These are phyloP conservation scores for Sporobolomyces roseus DNA, from an alignment of 768 basidiomycete species.

Conservation along the genomic window DNA sequence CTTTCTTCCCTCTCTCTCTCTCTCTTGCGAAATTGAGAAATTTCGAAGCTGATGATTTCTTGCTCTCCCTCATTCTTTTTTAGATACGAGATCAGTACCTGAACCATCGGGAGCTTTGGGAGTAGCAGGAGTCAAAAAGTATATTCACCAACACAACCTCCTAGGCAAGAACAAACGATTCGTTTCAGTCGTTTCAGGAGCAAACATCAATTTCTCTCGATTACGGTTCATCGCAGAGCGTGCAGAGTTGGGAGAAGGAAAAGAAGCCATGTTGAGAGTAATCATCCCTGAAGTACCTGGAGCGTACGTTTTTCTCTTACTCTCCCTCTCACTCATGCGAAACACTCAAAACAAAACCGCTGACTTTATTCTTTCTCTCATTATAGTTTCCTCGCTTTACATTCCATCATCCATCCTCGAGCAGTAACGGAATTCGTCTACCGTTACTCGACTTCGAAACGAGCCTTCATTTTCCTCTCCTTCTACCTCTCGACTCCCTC, in stretches of 20 bases:
- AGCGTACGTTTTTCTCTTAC: constrained; percentile 57
- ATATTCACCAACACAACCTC: constrained; percentile 76
- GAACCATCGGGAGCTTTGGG: constrained; percentile 94
- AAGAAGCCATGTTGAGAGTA: constrained; percentile 89
- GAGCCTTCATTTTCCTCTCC: constrained; percentile 83
- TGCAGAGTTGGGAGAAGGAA: constrained; percentile 91
- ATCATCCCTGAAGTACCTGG: constrained; percentile 89
- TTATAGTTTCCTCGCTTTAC: constrained; percentile 78
- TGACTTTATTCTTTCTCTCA: neutral
- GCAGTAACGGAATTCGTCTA: constrained; percentile 94
- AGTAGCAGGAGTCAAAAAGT: constrained; percentile 82
- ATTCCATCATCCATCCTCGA: constrained; percentile 81
- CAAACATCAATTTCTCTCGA: constrained; percentile 98
- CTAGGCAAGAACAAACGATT: constrained; percentile 79
- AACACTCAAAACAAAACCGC: neutral
- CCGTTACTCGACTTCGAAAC: constrained; percentile 64
- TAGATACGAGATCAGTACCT: constrained; percentile 91
- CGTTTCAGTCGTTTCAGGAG: constrained; percentile 87
- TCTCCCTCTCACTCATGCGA: neutral
- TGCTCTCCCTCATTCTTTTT: neutral
- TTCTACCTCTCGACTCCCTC: constrained; percentile 66
- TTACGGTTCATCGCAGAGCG: constrained; percentile 97
- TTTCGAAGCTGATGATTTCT: neutral
- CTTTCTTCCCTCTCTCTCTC: neutral
- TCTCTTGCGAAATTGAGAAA: no score